phyloP scores from a whole-genome alignment of 148 eudicot species.

The Cornus suecica region DNA sequence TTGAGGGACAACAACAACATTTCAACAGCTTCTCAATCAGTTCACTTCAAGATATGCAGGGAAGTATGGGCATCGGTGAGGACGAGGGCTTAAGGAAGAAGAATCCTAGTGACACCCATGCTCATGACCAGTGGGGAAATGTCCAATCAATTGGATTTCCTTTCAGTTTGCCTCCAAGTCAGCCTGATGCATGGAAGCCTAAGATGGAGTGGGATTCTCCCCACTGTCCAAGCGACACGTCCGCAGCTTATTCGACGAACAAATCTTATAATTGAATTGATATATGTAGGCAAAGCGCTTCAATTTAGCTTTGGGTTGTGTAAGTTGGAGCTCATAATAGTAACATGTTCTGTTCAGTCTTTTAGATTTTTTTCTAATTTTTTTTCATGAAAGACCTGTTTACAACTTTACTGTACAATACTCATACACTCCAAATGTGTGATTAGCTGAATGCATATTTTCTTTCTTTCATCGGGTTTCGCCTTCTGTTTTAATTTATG shows the following conservation, averaged over 20 bases:
- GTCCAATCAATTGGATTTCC: constrained; percentile 51
- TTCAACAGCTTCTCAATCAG: constrained; percentile 33
- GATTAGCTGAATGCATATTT: neutral
- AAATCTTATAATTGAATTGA: constrained; percentile 32
- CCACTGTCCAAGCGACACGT: constrained; percentile 61
- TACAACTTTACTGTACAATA: neutral
- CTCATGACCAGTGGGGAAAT: constrained; percentile 38
- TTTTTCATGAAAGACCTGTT: too few species aligned
- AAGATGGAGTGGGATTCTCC: constrained; percentile 68
- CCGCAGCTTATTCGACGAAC: constrained; percentile 51
- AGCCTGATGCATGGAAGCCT: constrained; percentile 28
- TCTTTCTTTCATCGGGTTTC: neutral
- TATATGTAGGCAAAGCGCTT: constrained; percentile 14
- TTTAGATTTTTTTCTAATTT: too few species aligned
- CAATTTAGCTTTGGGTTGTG: constrained; percentile 9
- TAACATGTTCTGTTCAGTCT: neutral
- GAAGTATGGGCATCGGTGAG: constrained; percentile 19
- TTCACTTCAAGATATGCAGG: constrained; percentile 46
- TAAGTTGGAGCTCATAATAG: neutral
- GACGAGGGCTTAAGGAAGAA: constrained; percentile 39
- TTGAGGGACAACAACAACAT: constrained; percentile 43
- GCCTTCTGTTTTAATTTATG: too few species aligned
- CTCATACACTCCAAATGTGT: neutral
- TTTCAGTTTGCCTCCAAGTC: constrained; percentile 42
- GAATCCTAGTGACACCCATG: constrained; percentile 18